Percentiles rank a stretch among this genome's conserved stretches.
phyloP scores from a whole-genome alignment of 352 stramenopile species.

The Pythium rhizo-oryzae region DNA sequence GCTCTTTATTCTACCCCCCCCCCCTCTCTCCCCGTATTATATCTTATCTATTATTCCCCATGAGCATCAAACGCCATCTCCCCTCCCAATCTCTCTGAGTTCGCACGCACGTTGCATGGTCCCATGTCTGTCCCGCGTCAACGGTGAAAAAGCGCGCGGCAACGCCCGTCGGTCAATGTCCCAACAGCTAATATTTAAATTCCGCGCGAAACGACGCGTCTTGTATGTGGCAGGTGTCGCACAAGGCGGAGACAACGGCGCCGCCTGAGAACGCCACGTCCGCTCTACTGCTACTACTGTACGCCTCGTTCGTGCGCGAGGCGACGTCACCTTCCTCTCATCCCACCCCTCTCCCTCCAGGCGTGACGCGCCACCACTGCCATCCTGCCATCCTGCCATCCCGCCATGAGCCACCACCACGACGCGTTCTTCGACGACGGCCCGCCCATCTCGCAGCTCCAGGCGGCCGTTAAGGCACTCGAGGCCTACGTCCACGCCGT shows the following conservation, averaged over 20 bases:
- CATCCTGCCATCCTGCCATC: background rate
- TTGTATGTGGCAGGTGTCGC: background rate
- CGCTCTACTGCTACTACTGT: background rate
- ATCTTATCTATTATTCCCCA: slow-evolving; percentile 17
- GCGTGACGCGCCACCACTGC: slow-evolving; percentile 2
- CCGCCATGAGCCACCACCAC: slow-evolving; percentile 35
- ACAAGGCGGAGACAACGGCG: background rate
- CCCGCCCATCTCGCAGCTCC: slow-evolving; percentile 43
- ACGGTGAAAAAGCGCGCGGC: too few species aligned
- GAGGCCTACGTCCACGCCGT: slow-evolving; percentile 39
- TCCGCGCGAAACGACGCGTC: background rate
- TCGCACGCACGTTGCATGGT: too few species aligned
- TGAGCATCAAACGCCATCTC: background rate
- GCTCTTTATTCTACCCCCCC: too few species aligned
- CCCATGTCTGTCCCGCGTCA: background rate
- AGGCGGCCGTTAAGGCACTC: slow-evolving; percentile 40
- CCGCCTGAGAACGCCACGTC: background rate
- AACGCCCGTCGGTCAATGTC: background rate
- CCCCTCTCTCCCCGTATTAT: too few species aligned
- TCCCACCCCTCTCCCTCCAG: background rate
- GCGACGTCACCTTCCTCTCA: background rate
- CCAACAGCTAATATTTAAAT: background rate
- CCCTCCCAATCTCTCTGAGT: too few species aligned
- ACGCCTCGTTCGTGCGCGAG: too few species aligned
- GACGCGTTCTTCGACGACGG: slow-evolving; percentile 50